A percentile compares a stretch with the other conserved stretches of the same genome.
phyloP scores from a whole-genome alignment of 441 rosid genomes.

The Corymbia citriodora region DNA sequence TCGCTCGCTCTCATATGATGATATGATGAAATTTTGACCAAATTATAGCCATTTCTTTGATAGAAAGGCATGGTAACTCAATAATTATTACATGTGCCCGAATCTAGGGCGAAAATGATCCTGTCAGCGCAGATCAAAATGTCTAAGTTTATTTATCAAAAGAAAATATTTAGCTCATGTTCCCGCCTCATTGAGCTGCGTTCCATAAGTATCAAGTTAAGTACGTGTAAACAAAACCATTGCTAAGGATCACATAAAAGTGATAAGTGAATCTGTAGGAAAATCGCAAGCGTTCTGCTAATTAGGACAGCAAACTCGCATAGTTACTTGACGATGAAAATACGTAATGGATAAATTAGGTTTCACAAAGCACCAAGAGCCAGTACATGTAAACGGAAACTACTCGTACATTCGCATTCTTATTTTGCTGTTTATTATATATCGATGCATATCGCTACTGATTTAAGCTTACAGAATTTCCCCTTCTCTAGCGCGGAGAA shows the following conservation, averaged over 20 bases:
- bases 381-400: not conserved
- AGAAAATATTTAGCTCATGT: not conserved
- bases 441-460: not conserved
- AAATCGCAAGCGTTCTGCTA: not conserved
- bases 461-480: not conserved
- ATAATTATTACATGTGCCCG: not conserved
- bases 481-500: not conserved
- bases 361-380: not conserved
- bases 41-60: not conserved
- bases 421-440: not conserved
- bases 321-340: not conserved
- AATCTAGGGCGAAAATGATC: not conserved
- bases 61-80: not conserved
- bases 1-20: not conserved
- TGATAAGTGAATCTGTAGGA: not conserved
- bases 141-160: not conserved
- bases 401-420: not conserved
- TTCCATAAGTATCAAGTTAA: not conserved
- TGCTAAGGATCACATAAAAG: not conserved
- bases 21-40: not conserved
- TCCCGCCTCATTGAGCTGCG: not conserved
- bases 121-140: not conserved
- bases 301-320: not conserved
- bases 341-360: not conserved
- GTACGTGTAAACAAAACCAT: not conserved